Base-by-base conservation (phyloP, 2,329 filamentous ascomycete species). In the Epicoccum sorghinum region DNA sequence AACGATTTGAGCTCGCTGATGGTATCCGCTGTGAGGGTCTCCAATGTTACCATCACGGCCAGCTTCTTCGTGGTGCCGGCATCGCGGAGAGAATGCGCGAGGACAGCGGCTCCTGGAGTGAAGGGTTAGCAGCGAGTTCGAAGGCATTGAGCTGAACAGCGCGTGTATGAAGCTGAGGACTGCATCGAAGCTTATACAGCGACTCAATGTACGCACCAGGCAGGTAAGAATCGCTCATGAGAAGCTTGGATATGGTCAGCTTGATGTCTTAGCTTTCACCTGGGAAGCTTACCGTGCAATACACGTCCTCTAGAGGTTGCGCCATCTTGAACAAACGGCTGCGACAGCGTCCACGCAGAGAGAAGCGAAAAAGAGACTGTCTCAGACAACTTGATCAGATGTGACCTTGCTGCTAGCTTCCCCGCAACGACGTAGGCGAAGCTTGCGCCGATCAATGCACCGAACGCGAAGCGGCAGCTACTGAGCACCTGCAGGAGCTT, bases 21-120 rank as follows among this genome's bases (percentile, higher is more conserved):
- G 42, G 90, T 91, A 47, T 88, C 87, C 48, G 83, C 78, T 30
- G 89, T 89, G 44, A 99, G 82, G 14, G 84, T 87, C 68, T 96
- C 92, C 49, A 88, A 82, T 4, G 92, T 96, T 72, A 96, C 86
- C 66, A 98, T 80, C 65, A 89, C 89, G 56, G 89, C 92, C 66
- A 99, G 82, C 79, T 91, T 93, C 79, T 91, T 95, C 63, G 82
- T 86, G 33, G 93, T 91, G 52, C 91, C 91, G 67, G 87, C 89
- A 87, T 99, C 95, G 76, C 91, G 89, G 52, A 99, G 81, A 30
- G 95, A 98, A 79, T 98, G 93, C 58, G 92, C 93, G 60, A 99
- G 86, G 41, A 99, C 93, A 66, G 95, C 86, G 56, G 93, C 93
- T 75, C 95, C 93, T 96, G 64, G 33, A 41, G 13, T 12, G 14